Base-by-base conservation (phyloP, 805 yeast genomes). In the Hanseniaspora lachancei region DNA sequence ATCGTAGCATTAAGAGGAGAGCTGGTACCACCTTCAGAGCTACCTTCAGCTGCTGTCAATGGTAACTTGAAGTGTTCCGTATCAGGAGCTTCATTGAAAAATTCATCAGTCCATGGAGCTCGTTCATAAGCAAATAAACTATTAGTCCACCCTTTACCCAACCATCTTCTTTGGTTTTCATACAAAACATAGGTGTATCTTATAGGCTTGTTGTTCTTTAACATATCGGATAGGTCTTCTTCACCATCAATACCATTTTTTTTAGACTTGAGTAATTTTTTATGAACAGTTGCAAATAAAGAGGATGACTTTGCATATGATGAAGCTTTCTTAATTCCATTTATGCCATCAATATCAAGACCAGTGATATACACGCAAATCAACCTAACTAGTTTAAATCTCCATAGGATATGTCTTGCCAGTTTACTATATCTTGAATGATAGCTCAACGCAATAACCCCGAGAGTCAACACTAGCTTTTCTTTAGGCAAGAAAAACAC, bases 81-180 rank as follows among this genome's bases (percentile, higher is more conserved):
- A 9, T 89, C 74, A 6, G 84, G 80, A 1, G 87, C 78, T 66
- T 89, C 96, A 68, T 89, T 91, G 59, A 89, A 73, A 64, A 89
- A 89, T 67, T 89, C 97, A 66, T 91, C 98, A 0, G 97, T 89
- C 97, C 97, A 91, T 3, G 97, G 84, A 0, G 95, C 82, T 65
- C 98, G 78, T 70, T 91, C 98, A 66, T 91, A 91, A 50, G 95
- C 83, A 59, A 93, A 75, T 66, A 93, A 74, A 64, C 89, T 89
- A 16, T 95, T 75, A 0, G 97, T 91, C 98, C 98, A 91, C 13
- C 98, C 98, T 62, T 91, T 86, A 15, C 97, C 97, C 41, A 91
- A 74, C 98, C 98, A 91, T 63, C 95, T 81, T 65, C 98, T 80
- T 72, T 91, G 97, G 67, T 91, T 91, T 67, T 91, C 98, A 68